Conservation (phyloP, 768 basidiomycete genomes). For the Chalciporus sphaerocephalus region DNA sequence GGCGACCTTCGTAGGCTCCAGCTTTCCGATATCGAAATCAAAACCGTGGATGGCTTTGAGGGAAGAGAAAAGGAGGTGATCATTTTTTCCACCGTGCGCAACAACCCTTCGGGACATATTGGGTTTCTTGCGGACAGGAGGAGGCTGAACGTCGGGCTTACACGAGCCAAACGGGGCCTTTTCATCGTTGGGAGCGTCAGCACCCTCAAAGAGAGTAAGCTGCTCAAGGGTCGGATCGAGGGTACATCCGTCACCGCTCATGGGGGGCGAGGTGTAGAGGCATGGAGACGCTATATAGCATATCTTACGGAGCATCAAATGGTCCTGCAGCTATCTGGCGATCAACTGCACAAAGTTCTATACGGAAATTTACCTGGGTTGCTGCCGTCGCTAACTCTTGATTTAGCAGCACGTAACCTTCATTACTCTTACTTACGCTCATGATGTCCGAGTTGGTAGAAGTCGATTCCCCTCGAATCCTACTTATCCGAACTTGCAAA, state of each 20-base stretch:
- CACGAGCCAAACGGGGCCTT: constrained; percentile 80
- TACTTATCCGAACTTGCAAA: neutral
- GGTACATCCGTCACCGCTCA: constrained; percentile 8
- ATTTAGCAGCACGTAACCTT: constrained; percentile 1
- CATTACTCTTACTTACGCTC: constrained; percentile 10
- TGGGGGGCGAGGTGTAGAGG: constrained; percentile 43
- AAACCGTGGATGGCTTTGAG: constrained; percentile 94
- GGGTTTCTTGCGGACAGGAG: constrained; percentile 87
- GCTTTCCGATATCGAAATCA: constrained; percentile 69
- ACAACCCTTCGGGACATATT: constrained; percentile 71
- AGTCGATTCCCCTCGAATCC: too few species aligned
- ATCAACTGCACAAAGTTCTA: constrained; percentile 36
- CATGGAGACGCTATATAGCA: constrained; percentile 60
- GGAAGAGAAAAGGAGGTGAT: constrained; percentile 92
- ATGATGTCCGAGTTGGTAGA: constrained; percentile 2
- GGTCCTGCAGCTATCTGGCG: constrained; percentile 47
- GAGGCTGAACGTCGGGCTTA: constrained; percentile 86
- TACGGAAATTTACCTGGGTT: constrained; percentile 19
- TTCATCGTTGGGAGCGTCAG: constrained; percentile 73
- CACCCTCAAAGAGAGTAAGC: constrained; percentile 54
- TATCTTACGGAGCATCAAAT: constrained; percentile 49
- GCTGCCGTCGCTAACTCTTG: constrained; percentile 7
- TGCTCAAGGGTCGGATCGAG: constrained; percentile 20
- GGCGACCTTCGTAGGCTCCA: constrained; percentile 66
- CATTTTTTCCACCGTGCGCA: constrained; percentile 86